Evolutionary conservation across 345 rosid genomes (phyloP).

Genomic region (Lepidium didymum): DNA sequence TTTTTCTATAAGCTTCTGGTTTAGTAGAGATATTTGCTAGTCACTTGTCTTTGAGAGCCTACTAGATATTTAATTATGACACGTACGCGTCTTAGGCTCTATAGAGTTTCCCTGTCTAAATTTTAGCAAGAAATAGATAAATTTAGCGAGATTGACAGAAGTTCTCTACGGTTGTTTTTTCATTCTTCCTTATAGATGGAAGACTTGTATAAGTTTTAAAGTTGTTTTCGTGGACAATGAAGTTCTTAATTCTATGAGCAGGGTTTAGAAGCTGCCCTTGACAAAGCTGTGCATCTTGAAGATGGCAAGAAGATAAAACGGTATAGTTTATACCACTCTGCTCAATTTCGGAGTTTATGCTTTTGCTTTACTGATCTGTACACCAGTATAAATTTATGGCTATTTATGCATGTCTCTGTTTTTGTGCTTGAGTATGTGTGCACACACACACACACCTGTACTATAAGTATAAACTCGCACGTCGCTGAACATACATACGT

Average conservation of each 20-base stretch:
- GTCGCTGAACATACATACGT: background rate
- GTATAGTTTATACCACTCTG: slow-evolving; percentile 34
- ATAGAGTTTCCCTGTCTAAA: background rate
- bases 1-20: background rate
- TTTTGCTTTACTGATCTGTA: slow-evolving; percentile 1
- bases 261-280: slow-evolving; percentile 98
- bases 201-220: background rate
- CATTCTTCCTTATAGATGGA: background rate
- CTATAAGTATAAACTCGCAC: slow-evolving; percentile 1
- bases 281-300: slow-evolving; percentile 92
- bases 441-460: background rate
- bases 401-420: background rate
- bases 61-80: background rate
- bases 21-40: background rate
- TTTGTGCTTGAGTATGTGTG: slow-evolving; percentile 1
- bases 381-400: background rate
- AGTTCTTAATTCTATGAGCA: slow-evolving; percentile 19
- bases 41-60: background rate
- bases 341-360: background rate
- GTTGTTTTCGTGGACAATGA: background rate
- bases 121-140: background rate
- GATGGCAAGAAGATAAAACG: slow-evolving; percentile 88
- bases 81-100: background rate
- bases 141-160: background rate
- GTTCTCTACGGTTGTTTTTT: slow-evolving; percentile 7